phyloP scores from a whole-genome alignment of 139 green algal species.

The Raphidocelis subcapitata region DNA sequence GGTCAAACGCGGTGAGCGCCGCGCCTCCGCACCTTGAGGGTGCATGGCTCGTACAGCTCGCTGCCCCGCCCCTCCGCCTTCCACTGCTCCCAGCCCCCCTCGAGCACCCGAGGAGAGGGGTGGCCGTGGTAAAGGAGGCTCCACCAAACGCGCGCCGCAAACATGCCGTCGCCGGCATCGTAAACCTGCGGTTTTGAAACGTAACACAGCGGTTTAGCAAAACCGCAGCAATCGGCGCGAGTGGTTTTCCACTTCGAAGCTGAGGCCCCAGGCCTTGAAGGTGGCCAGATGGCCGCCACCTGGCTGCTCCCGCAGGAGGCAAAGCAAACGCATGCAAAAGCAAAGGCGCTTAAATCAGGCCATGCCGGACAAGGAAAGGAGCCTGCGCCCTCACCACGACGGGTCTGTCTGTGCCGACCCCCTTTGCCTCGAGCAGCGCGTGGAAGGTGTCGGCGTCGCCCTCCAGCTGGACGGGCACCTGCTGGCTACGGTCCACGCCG shows the following conservation, averaged over 20 bases:
- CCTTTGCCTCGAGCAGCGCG: slow-evolving; percentile 28
- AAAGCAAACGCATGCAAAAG: too few species aligned
- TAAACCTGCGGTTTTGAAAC: slow-evolving; percentile 22
- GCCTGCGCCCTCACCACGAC: slow-evolving; percentile 19
- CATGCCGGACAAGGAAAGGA: background rate
- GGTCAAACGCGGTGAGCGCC: too few species aligned
- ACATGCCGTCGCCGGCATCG: slow-evolving; percentile 32
- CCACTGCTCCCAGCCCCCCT: slow-evolving; percentile 33
- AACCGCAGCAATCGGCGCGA: too few species aligned
- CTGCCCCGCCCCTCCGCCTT: background rate
- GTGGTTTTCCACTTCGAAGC: too few species aligned
- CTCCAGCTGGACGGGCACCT: slow-evolving; percentile 26
- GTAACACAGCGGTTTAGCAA: too few species aligned
- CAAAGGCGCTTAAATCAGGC: too few species aligned
- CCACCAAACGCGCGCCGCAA: slow-evolving; percentile 36
- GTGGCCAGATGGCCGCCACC: too few species aligned
- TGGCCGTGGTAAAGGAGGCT: slow-evolving; percentile 27
- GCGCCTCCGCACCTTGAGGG: slow-evolving; percentile 25
- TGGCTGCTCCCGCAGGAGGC: too few species aligned
- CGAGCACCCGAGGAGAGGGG: slow-evolving; percentile 12
- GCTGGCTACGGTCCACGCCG: slow-evolving; percentile 21
- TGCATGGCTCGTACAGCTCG: slow-evolving; percentile 32
- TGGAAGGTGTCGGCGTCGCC: slow-evolving; percentile 19
- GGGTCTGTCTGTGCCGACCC: slow-evolving; percentile 23
- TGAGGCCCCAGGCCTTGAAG: too few species aligned